Evolutionary conservation across 192 early-diverging fungal species (phyloP).

Genomic region (Coemansia sp.): DNA sequence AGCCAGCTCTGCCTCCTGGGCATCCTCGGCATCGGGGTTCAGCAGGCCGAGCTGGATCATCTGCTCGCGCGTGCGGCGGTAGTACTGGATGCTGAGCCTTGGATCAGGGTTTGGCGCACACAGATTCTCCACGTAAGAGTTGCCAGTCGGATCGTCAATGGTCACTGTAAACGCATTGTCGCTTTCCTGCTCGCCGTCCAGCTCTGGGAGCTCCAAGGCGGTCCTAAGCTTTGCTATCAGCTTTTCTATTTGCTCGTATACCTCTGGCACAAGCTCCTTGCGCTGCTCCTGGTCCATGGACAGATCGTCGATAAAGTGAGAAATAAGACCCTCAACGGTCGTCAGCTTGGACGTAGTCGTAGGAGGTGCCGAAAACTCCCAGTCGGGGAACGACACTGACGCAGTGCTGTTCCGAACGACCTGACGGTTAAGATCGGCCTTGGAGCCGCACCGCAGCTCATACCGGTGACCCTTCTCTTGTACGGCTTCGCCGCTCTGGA

Average conservation of each 20-base stretch:
- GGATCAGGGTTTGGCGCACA: constrained; percentile 72
- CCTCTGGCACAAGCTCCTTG: constrained; percentile 61
- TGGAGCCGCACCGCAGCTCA: constrained; percentile 60
- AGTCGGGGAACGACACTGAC: constrained; percentile 72
- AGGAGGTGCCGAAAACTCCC: constrained; percentile 89
- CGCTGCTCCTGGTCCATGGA: constrained; percentile 73
- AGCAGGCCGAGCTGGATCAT: constrained; percentile 71
- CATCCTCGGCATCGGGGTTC: constrained; percentile 58
- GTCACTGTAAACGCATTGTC: constrained; percentile 66
- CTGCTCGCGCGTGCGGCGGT: constrained; percentile 75
- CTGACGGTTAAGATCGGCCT: constrained; percentile 86
- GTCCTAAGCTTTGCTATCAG: constrained; percentile 64
- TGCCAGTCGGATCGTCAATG: constrained; percentile 89
- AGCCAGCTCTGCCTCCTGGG: constrained; percentile 25
- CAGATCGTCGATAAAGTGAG: constrained; percentile 78
- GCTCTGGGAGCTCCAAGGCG: constrained; percentile 54
- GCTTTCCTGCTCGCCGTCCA: constrained; percentile 36
- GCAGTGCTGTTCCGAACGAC: constrained; percentile 85
- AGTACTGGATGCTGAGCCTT: constrained; percentile 65
- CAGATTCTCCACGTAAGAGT: constrained; percentile 89
- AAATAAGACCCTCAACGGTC: constrained; percentile 87
- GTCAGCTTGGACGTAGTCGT: constrained; percentile 76
- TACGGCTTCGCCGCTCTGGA: constrained; percentile 82
- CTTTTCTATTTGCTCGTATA: constrained; percentile 72
- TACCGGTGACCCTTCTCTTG: constrained; percentile 76